Conservation (phyloP, 371 early-diverging fungal genomes). For the Lichtheimia ornata region DNA sequence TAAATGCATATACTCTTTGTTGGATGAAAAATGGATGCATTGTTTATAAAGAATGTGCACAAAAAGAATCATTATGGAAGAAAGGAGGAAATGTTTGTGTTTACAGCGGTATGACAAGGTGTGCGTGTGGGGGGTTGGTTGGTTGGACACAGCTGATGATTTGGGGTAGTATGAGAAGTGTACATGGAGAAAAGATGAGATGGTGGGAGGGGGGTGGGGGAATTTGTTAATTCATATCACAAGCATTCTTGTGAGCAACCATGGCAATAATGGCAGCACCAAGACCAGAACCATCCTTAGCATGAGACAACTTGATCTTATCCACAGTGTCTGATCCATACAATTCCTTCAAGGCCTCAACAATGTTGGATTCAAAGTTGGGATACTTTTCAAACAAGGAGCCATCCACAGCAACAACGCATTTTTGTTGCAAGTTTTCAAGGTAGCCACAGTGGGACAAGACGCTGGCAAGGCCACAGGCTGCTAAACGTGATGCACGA, state of each 20-base stretch:
- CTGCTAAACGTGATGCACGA: constrained; percentile 85
- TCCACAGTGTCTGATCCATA: constrained; percentile 59
- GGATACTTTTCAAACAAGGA: constrained; percentile 91
- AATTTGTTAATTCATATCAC: background rate
- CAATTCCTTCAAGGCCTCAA: constrained; percentile 67
- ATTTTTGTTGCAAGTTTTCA: constrained; percentile 15
- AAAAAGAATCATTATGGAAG: too few species aligned
- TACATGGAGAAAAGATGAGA: background rate
- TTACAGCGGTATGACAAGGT: too few species aligned
- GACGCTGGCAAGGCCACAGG: constrained; percentile 81
- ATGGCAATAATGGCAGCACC: constrained; percentile 54
- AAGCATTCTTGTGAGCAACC: constrained; percentile 30
- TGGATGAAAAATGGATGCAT: too few species aligned
- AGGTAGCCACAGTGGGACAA: constrained; percentile 47
- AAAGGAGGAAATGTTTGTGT: too few species aligned
- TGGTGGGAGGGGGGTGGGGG: background rate
- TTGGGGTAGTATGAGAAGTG: too few species aligned
- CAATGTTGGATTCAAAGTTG: constrained; percentile 78
- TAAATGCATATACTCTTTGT: too few species aligned
- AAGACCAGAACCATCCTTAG: constrained; percentile 49
- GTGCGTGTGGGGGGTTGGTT: too few species aligned
- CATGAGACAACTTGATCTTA: constrained; percentile 41
- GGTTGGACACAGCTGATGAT: too few species aligned
- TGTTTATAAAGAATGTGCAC: too few species aligned
- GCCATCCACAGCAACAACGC: constrained; percentile 78